Base-by-base conservation (phyloP, 2,329 filamentous ascomycete genomes). In the Fusarium lateritium region DNA sequence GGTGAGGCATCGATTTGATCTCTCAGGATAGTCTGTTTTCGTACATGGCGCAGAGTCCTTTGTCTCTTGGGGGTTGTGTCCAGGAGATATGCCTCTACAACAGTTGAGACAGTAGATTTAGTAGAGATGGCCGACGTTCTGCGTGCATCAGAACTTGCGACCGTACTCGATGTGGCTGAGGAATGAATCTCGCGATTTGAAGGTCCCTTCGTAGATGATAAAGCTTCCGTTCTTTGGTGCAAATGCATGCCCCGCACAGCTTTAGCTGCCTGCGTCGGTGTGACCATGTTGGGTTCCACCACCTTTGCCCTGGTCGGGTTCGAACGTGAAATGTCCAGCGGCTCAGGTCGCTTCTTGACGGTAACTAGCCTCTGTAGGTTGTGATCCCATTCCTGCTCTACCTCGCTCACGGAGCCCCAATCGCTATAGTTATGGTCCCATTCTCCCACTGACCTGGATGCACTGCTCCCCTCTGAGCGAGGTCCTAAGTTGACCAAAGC, bases 41-140 rank as follows among this genome's bases (percentile, higher is more conserved):
- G 86, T 13, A 89, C 84, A 74, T 91, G 89, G 6, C 89, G 85
- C 61, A 91, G 76, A 9, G 88, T 91, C 71, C 84, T 84, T 57
- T 80, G 83, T 45, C 82, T 82, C 52, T 81, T 83, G 6, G 77
- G 79, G 6, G 76, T 73, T 2, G 79, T 79, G 42, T 88, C 85
- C n/a, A 90, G 80, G 36, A 89, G 77, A 45, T 88, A 81, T 6
- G 87, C 87, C 73, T 88, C 88, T 11, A 90, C 82, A 6, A 89
- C 81, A 1, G 87, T 87, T 17, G 88, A 89, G 3, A 82, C 79
- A 1, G 81, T 83, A 19, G 88, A 89, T 58, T 80, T 84, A 3
- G 82, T 83, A 8, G 88, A 90, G 72, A 86, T 82, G 14, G 81
- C 81, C 9, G 88, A 90, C 24, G 83, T 81, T 38, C 86, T 82